Evolutionary conservation across 2,329 filamentous ascomycete genomes (phyloP).

Genomic region (Fusarium robinianum): DNA sequence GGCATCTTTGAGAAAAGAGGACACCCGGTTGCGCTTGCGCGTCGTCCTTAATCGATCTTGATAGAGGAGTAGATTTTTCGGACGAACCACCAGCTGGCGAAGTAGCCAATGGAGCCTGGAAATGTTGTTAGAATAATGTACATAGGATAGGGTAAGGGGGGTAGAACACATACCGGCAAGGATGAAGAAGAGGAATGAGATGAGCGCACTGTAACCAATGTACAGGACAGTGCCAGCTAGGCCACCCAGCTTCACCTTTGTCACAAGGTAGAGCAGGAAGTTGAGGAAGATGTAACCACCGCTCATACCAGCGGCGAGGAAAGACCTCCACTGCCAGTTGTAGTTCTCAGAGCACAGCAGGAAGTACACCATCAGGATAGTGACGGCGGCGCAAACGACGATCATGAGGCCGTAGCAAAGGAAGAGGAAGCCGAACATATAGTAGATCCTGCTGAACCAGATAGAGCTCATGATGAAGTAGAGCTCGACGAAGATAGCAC

Average conservation of each 20-base stretch:
- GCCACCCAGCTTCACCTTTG: constrained; percentile 82
- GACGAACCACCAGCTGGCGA: constrained; percentile 92
- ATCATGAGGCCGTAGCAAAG: constrained; percentile 98
- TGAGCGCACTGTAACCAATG: constrained; percentile 86
- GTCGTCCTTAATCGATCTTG: constrained; percentile 79
- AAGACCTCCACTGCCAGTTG: constrained; percentile 98
- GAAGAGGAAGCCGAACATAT: constrained; percentile 99
- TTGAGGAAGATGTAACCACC: constrained; percentile 92
- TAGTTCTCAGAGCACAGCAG: constrained; percentile 96
- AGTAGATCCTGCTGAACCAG: constrained; percentile 99
- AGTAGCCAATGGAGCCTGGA: constrained; percentile 90
- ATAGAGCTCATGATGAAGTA: constrained; percentile 99
- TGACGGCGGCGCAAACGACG: constrained; percentile 89
- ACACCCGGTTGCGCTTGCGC: too few relatives aligned
- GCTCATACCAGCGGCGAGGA: constrained; percentile 87
- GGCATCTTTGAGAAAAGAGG: too few relatives aligned
- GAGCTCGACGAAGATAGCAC: constrained; percentile 95
- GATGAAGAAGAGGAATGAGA: constrained; percentile 91
- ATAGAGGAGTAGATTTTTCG: constrained; percentile 96
- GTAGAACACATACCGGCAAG: constrained; percentile 74
- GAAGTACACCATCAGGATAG: constrained; percentile 94
- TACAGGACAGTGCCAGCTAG: constrained; percentile 89
- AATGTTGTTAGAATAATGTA: constrained; percentile 20
- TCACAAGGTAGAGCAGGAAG: constrained; percentile 87
- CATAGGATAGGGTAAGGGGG: not conserved